phyloP scores from a whole-genome alignment of 495 filamentous ascomycete species.

The Talaromyces thailandensis region DNA sequence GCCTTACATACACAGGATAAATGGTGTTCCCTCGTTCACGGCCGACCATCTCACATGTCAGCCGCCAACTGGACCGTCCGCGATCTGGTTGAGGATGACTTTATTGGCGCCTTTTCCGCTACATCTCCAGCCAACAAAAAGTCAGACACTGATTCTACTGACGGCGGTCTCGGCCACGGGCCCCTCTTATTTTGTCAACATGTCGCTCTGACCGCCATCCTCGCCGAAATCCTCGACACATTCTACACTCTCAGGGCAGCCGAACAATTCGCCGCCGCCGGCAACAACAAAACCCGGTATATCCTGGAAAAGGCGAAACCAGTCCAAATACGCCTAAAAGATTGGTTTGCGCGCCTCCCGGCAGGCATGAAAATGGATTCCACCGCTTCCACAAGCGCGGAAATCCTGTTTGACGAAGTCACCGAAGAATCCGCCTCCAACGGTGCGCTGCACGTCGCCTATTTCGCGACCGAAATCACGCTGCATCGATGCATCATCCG shows the following conservation, averaged over 20 bases:
- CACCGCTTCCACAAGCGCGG: conserved; percentile 4
- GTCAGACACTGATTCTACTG: conserved; percentile 19
- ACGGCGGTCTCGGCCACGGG: conserved; percentile 33
- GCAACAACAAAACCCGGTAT: conserved; percentile 40
- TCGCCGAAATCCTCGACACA: conserved; percentile 50
- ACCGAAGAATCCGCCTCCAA: conserved; percentile 32
- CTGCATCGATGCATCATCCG: conserved; percentile 53
- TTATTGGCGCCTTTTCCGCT: conserved; percentile 29
- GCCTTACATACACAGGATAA: conserved; percentile 53
- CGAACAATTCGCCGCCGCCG: conserved; percentile 40
- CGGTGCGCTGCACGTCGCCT: conserved; percentile 51
- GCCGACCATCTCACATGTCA: conserved; percentile 47
- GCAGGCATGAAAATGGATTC: conserved; percentile 18
- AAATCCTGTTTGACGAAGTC: conserved; percentile 26
- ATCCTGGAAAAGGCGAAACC: conserved; percentile 54
- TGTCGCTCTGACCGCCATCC: conserved; percentile 48
- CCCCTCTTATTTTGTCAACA: conserved; percentile 49
- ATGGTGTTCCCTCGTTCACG: conserved; percentile 48
- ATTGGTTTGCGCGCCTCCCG: conserved; percentile 40
- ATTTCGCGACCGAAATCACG: conserved; percentile 54
- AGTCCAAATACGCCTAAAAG: conserved; percentile 48
- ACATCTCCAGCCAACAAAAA: neutral
- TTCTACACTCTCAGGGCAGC: conserved; percentile 53
- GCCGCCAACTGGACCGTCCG: conserved; percentile 49
- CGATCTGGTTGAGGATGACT: conserved; percentile 44